These are phyloP conservation scores for Dianthus caryophyllus DNA, from an alignment of 148 eudicot species.

Conservation along the genomic window DNA sequence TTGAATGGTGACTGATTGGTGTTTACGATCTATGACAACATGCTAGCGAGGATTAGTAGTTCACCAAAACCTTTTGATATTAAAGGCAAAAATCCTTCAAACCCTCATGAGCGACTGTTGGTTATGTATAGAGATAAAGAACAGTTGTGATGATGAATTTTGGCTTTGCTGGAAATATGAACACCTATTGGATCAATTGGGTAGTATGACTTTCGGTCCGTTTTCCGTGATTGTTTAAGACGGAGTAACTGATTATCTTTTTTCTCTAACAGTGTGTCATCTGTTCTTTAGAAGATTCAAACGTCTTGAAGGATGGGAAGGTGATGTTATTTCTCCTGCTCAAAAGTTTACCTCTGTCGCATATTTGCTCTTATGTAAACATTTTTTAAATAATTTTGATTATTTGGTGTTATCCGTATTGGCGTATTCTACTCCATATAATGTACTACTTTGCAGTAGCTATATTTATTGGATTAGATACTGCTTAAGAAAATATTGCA, in stretches of 20 bases:
- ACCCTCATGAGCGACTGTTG: neutral
- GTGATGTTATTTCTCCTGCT: slow-evolving; percentile 36
- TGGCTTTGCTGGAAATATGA: neutral
- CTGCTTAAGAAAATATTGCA: neutral
- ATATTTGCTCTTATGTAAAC: neutral
- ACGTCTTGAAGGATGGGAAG: slow-evolving; percentile 65
- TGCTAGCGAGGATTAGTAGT: neutral
- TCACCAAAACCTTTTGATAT: neutral
- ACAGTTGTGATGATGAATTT: neutral
- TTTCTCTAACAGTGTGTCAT: slow-evolving; percentile 58
- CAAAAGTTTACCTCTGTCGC: neutral
- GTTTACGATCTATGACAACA: neutral
- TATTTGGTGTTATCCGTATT: neutral
- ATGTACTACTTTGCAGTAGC: neutral
- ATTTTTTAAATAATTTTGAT: neutral
- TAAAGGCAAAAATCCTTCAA: neutral
- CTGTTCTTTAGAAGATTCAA: slow-evolving; percentile 76
- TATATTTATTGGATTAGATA: neutral
- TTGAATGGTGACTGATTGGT: neutral
- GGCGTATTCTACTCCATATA: neutral
- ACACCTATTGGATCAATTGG: too few relatives aligned
- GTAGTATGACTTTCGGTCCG: neutral
- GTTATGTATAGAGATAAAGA: neutral
- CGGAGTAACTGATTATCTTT: slow-evolving; percentile 13
- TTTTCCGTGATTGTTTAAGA: neutral